Conservation (phyloP, 2,329 filamentous ascomycete genomes). For the Ascochyta rabiei region DNA sequence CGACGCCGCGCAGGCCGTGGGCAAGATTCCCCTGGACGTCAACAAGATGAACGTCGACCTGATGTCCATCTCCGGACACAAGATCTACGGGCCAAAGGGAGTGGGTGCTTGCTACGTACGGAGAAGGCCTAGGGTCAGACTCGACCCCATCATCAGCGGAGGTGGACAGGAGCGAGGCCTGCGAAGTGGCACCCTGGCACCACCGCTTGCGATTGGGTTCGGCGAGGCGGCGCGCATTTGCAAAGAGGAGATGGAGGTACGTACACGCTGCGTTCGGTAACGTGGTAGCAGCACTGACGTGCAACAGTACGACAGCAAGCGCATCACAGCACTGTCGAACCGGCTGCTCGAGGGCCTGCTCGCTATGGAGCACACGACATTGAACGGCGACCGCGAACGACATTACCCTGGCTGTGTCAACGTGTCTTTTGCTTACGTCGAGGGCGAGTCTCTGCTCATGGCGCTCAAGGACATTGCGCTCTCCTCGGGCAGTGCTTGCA, state of each 20-base stretch:
- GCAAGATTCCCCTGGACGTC: conserved; percentile 95
- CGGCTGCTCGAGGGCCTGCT: conserved; percentile 82
- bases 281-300: conserved; percentile 19
- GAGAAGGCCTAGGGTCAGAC: conserved; percentile 86
- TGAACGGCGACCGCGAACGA: conserved; percentile 81
- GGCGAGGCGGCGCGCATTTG: conserved; percentile 95
- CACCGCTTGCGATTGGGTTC: conserved; percentile 87
- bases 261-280: conserved; percentile 45
- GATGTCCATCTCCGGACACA: conserved; percentile 98
- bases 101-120: conserved; percentile 96
- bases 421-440: conserved; percentile 97
- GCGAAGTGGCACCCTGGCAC: conserved; percentile 90
- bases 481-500: conserved; percentile 95
- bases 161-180: conserved; percentile 96
- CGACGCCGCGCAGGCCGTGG: conserved; percentile 95
- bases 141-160: conserved; percentile 95
- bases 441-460: conserved; percentile 98
- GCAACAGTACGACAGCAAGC: conserved; percentile 84
- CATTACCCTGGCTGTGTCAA: conserved; percentile 98
- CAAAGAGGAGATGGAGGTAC: conserved; percentile 86
- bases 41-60: conserved; percentile 98
- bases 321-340: conserved; percentile 82
- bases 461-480: conserved; percentile 96
- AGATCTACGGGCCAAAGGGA: conserved; percentile 97
- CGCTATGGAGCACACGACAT: conserved; percentile 85